Base-by-base conservation (phyloP, 495 filamentous ascomycete genomes). In the Aspergillus affinis region DNA sequence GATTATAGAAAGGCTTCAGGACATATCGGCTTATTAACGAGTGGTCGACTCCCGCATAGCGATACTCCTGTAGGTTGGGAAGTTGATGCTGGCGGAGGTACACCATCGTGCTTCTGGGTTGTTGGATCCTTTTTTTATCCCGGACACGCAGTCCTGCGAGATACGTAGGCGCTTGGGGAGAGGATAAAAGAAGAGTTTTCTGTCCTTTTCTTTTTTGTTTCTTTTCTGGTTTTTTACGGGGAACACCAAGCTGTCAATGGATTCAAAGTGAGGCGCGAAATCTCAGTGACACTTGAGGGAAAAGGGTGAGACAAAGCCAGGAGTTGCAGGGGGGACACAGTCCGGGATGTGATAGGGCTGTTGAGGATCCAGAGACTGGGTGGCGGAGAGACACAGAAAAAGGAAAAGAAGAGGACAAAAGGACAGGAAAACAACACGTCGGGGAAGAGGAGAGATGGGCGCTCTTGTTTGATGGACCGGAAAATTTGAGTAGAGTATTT, bases 1-100 rank as follows among this genome's bases (percentile, higher is more conserved):
- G 89, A 74, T 85, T 96, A 80, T 98, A 98, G 76, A 97, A 98
- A 20, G 94, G 94, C 81, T 98, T 98, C 62, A 98, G 80, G 60
- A 97, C 81, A 74, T 96, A 97, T 61, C 84, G 85, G 65, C 95
- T 98, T 47, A 91, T 77, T 55, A 97, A 79, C 54, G 91, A 96
- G 74, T 89, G 89, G 76, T 98, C 94, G 65, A 97, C 88, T 46
- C 84, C 85, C 19, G 88, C 89, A 81, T 98, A 98, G 72, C 93
- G 90, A 82, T 98, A 98, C 68, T 88, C 80, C 75, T 87, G 86
- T 44, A 98, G 80, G 67, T 91, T 91, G n/a, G 86, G 87, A 59
- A 98, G 86, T 71, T 90, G 85, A 67, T 93, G 86, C 74, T 96
- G 90, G 55, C 93, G 91, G 51, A 98, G 91, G 82, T 97, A 98